Conservation (phyloP, 495 filamentous ascomycete species). For the Aspergillus ellipticus region DNA sequence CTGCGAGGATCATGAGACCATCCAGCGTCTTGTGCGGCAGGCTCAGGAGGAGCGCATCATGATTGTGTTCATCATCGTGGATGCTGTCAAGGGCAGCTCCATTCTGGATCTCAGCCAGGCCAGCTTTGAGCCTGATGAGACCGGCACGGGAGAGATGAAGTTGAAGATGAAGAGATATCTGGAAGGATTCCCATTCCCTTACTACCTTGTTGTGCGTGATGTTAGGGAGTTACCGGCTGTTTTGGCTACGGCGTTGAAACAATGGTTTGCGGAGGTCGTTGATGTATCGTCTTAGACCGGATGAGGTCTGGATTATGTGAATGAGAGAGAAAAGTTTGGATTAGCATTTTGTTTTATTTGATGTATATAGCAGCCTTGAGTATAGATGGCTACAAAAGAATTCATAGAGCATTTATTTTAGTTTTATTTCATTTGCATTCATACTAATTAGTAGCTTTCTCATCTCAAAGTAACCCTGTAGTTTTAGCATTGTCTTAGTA, state of each 20-base stretch:
- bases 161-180: conserved; percentile 83
- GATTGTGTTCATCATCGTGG: conserved; percentile 96
- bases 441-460: too few relatives aligned
- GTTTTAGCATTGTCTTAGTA: too few relatives aligned
- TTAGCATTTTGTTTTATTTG: conserved; percentile 3
- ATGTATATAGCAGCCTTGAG: background rate
- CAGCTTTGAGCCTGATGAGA: conserved; percentile 62
- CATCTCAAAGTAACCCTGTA: too few relatives aligned
- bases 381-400: conserved; percentile 3
- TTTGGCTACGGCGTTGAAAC: conserved; percentile 80
- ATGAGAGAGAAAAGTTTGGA: conserved; percentile 7
- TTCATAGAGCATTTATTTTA: background rate
- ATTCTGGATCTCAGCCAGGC: conserved; percentile 82
- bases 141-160: conserved; percentile 54
- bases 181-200: conserved; percentile 92
- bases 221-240: conserved; percentile 86
- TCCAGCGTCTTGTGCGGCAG: conserved; percentile 75
- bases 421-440: background rate
- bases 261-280: conserved; percentile 94
- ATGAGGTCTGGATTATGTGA: conserved; percentile 9
- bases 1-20: conserved; percentile 81
- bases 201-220: conserved; percentile 91
- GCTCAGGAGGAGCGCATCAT: conserved; percentile 93
- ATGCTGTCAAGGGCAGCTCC: conserved; percentile 63
- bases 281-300: conserved; percentile 47